Evolutionary conservation across 176 grass and related monocot genomes (phyloP), one percentile per base, ranked within the genome.

Genomic region (Carex pumila): DNA sequence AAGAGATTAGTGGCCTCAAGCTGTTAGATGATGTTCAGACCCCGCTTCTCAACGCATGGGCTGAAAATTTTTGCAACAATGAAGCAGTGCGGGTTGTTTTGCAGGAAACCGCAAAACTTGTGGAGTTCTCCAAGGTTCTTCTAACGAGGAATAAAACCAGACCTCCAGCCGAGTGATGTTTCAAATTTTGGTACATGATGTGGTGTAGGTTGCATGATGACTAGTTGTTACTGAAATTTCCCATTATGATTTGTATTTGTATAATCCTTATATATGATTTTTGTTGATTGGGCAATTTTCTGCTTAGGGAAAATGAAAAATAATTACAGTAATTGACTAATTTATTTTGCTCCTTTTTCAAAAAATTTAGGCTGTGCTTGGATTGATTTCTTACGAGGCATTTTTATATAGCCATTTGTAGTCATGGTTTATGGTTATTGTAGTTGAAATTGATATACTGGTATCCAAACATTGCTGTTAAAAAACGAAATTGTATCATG

Each of bases 41-140:
- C 31, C 90, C 88, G 0, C 76, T 32, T 8, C 6, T 91, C 57
- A 73, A 75, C 31, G 75, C 56, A n/a, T 94, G 89, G 92, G 83
- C 89, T 12, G 79, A 88, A 53, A 79, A 83, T 11, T 94, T 91
- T 71, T 15, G 79, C 59, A 84, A 59, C 0, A 64, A 83, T 13
- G 89, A 85, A 22, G 81, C 80, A 14, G 89, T 89, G 68, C 85
- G 4, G 68, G 61, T 29, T 45, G 87, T 68, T 31, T 66, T 87
- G 74, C 91, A 64, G 8, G 86, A 87, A 29, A 37, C 78, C 0
- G 17, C 7, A 2, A 88, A 82, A 52, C 10, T 93, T 18, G n/a
- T 66, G 31, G 81, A 90, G 71, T 62, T 82, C 3, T 25, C 37
- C 19, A 89, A 83, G 43, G 36, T 21, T 71, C 15, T 82, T 0